Conservation (phyloP, 1,284 basidiomycete genomes). For the Flammula alnicola region DNA sequence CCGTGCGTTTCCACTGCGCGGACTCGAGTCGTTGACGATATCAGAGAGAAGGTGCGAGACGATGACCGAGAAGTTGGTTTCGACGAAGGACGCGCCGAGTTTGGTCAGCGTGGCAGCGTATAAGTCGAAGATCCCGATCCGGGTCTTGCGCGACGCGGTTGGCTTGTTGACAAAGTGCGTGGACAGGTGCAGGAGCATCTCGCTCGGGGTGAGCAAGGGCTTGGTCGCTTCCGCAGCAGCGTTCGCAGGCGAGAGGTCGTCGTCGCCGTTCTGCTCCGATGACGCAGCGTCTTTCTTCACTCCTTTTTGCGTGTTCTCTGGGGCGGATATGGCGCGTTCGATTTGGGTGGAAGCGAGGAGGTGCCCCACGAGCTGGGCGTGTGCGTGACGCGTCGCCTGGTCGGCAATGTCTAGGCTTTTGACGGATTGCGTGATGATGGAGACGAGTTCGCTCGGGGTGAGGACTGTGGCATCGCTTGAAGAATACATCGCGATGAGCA, state of each 20-base stretch:
- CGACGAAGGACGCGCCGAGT: conserved; percentile 82
- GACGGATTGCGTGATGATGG: conserved; percentile 68
- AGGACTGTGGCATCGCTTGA: conserved; percentile 57
- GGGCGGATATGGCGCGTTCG: conserved; percentile 56
- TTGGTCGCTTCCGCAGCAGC: conserved; percentile 66
- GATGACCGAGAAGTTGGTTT: conserved; percentile 82
- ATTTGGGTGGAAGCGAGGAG: conserved; percentile 87
- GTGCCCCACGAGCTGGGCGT: conserved; percentile 83
- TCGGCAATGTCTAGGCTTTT: conserved; percentile 85
- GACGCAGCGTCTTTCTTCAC: conserved; percentile 66
- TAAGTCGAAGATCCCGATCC: conserved; percentile 89
- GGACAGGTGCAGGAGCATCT: conserved; percentile 86
- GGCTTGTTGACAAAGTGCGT: conserved; percentile 81
- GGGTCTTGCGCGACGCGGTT: conserved; percentile 67
- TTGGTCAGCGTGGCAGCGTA: conserved; percentile 81
- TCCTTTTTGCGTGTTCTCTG: conserved; percentile 61
- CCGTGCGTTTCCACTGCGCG: conserved; percentile 55
- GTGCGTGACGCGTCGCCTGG: conserved; percentile 80
- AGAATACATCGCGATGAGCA: conserved; percentile 68
- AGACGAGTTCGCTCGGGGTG: conserved; percentile 74
- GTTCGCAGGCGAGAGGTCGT: conserved; percentile 43
- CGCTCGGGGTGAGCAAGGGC: conserved; percentile 74
- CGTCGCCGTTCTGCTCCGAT: conserved; percentile 40
- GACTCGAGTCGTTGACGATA: conserved; percentile 56
- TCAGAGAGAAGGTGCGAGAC: conserved; percentile 82